Base-by-base conservation (phyloP, 2,329 filamentous ascomycete genomes). In the Ilyonectria robusta region DNA sequence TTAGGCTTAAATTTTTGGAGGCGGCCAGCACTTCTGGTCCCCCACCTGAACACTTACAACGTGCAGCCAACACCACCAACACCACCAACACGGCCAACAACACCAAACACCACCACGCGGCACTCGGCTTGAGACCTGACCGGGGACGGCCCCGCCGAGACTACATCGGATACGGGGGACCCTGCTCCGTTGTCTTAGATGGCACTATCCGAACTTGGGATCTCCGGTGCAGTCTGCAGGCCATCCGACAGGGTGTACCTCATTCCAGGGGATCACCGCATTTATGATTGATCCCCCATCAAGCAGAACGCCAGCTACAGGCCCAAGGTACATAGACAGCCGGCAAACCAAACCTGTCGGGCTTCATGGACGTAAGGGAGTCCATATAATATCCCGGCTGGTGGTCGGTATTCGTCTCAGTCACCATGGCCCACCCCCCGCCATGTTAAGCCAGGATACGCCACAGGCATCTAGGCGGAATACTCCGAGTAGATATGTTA, bases 381-480 rank as follows among this genome's bases (percentile, higher is more conserved):
- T 23, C 21, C 17, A 15, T n/a, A 51, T 47, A 50, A 26, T 26
- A 57, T 40, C 55, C 21, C 19, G 9, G 40, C 31, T 29, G 46
- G 26, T 53, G 10, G n/a, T 56, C 23, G 35, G 48, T 7, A 21
- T 50, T 26, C 63, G 26, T 58, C 63, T 69, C 47, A 58, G n/a
- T 17, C 7, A 29, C 60, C 54, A 23, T 31, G 58, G n/a, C 10
- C 33, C 29, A 53, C n/a, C 31, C 31, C 37, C n/a, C 66, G 50
- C 60, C 23, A 69, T 67, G 53, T 50, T 55, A 65, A 66, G 62
- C 58, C 59, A 33, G 46, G 55, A 47, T 29, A 64, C 67, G 69
- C 71, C 71, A 73, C 71, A 57, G 59, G 46, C 56, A 48, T 65
- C 37, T 47, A 8, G 44, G 33, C 48, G 44, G 56, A 56, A 55